phyloP scores from a whole-genome alignment of 1,139 yeast genomes.

The Lodderomyces pseudojiufengensis region DNA sequence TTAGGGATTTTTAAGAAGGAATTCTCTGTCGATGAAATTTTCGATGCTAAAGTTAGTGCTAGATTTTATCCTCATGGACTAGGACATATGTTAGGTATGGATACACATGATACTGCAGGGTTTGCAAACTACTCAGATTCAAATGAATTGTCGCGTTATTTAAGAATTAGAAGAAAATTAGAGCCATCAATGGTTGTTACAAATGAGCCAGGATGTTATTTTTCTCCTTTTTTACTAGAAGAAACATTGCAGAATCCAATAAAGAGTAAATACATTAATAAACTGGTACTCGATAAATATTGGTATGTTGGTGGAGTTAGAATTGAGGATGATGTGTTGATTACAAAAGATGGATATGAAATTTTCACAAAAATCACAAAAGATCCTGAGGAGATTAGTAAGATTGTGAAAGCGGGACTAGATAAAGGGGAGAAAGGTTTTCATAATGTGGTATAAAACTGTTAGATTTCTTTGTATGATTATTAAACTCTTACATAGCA shows the following conservation, averaged over 20 bases:
- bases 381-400: conserved; percentile 77
- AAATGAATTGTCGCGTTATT: conserved; percentile 67
- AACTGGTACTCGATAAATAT: conserved; percentile 66
- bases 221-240: conserved; percentile 75
- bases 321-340: conserved; percentile 87
- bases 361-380: conserved; percentile 79
- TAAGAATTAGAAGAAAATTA: conserved; percentile 75
- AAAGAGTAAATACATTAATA: conserved; percentile 59
- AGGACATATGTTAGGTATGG: conserved; percentile 92
- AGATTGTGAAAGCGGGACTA: conserved; percentile 70
- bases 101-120: conserved; percentile 95
- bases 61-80: conserved; percentile 93
- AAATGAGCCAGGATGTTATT: conserved; percentile 93
- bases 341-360: conserved; percentile 73
- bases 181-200: conserved; percentile 82
- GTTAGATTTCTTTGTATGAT: too few species aligned
- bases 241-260: conserved; percentile 57
- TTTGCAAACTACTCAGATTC: conserved; percentile 78
- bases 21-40: conserved; percentile 61
- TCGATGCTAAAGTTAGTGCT: conserved; percentile 64
- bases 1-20: conserved; percentile 74
- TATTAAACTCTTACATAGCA: too few species aligned
- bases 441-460: conserved; percentile 50
- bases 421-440: conserved; percentile 42
- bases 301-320: conserved; percentile 93